A percentile compares a stretch with the other conserved stretches of the same genome.
phyloP scores from a whole-genome alignment of 2,329 filamentous ascomycete species.

The Fusarium aywerte region DNA sequence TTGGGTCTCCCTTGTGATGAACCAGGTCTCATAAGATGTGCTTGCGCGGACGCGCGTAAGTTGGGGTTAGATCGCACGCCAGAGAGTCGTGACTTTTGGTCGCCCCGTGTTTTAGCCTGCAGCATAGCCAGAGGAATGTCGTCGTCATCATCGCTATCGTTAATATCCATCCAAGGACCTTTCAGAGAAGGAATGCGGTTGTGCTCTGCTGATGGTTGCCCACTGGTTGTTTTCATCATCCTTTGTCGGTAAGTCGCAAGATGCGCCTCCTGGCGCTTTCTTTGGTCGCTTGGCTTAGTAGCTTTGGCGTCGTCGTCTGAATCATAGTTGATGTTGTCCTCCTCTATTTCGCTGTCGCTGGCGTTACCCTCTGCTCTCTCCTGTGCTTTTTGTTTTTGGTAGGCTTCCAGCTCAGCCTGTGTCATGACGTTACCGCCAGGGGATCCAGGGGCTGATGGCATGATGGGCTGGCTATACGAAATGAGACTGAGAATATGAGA shows the following conservation, averaged over 20 bases:
- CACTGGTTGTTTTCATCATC: slow-evolving; percentile 36
- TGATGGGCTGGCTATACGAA: slow-evolving; percentile 3
- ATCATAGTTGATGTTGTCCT: slow-evolving; percentile 31
- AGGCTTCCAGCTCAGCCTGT: slow-evolving; percentile 23
- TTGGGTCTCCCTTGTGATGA: slow-evolving; percentile 18
- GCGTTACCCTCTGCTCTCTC: slow-evolving; percentile 3
- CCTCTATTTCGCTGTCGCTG: slow-evolving; percentile 17
- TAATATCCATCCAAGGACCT: slow-evolving; percentile 9
- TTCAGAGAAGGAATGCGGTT: slow-evolving; percentile 6
- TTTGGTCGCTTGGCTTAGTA: slow-evolving; percentile 15
- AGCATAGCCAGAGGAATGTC: slow-evolving; percentile 33
- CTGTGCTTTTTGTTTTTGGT: slow-evolving; percentile 17
- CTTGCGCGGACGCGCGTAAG: slow-evolving; percentile 23
- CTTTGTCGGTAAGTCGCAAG: slow-evolving; percentile 32
- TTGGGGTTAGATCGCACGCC: slow-evolving; percentile 32
- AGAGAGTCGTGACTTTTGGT: slow-evolving; percentile 6
- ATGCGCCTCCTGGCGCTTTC: slow-evolving; percentile 31
- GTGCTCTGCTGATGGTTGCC: slow-evolving; percentile 9
- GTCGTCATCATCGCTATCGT: slow-evolving; percentile 18
- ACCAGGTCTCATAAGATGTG: slow-evolving; percentile 30
- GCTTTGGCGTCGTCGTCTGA: slow-evolving; percentile 15
- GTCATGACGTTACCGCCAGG: slow-evolving; percentile 33
- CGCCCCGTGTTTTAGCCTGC: not conserved
- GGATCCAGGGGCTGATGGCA: slow-evolving; percentile 26
- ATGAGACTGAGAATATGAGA: not conserved